Conservation (phyloP, 1,284 basidiomycete genomes). For the Meira nashicola region DNA sequence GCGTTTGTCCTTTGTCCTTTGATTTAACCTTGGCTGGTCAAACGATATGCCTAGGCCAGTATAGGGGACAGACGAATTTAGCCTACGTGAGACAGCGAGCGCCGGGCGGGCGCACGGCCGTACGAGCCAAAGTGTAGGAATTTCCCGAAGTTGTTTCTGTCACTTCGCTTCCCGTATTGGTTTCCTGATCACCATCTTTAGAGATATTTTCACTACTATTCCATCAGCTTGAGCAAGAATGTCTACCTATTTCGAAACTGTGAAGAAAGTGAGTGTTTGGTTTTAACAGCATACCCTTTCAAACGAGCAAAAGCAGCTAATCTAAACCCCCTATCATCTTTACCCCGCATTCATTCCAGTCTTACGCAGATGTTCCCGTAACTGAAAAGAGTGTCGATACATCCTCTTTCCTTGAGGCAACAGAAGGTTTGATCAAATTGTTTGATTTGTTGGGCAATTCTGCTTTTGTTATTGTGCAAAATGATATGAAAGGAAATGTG, state of each 20-base stretch:
- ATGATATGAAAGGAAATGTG: conserved; percentile 89
- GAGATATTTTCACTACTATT: background rate
- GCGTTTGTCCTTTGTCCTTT: too few relatives aligned
- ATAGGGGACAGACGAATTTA: too few relatives aligned
- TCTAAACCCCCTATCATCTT: background rate
- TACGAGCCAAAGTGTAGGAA: background rate
- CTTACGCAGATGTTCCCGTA: conserved; percentile 68
- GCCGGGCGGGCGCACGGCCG: background rate
- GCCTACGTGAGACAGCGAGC: background rate
- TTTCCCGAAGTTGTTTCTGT: background rate
- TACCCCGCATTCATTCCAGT: conserved; percentile 20
- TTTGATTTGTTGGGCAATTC: conserved; percentile 90
- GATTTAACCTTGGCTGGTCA: too few relatives aligned
- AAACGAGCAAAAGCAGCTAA: background rate
- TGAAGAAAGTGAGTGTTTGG: conserved; percentile 64
- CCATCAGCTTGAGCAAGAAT: conserved; percentile 56
- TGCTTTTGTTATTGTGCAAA: conserved; percentile 79
- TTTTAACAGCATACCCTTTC: too few relatives aligned
- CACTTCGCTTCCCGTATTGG: background rate
- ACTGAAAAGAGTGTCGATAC: conserved; percentile 86
- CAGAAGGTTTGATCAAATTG: conserved; percentile 80
- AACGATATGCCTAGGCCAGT: too few relatives aligned
- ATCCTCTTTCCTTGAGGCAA: conserved; percentile 77
- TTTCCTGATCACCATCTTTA: background rate
- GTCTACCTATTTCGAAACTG: conserved; percentile 79